Evolutionary conservation across 306 rosid genomes (phyloP).

Genomic region (Alnus rubra): DNA sequence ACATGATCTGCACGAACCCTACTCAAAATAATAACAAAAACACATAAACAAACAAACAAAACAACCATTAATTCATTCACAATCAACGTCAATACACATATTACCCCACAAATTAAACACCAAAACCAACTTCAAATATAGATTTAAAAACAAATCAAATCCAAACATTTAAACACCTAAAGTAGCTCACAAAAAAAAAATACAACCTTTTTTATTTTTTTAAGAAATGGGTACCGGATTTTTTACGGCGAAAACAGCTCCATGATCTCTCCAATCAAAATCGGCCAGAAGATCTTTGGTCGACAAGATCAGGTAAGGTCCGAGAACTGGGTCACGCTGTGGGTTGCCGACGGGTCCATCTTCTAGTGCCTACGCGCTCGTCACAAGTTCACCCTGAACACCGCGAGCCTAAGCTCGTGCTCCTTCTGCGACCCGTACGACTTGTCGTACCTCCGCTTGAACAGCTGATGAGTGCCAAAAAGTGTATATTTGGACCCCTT

Average conservation of each 20-base stretch:
- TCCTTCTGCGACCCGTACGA: constrained; percentile 60
- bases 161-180: background rate
- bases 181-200: background rate
- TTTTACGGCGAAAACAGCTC: constrained; percentile 76
- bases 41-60: background rate
- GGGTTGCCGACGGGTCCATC: constrained; percentile 76
- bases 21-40: constrained; percentile 8
- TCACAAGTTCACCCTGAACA: constrained; percentile 68
- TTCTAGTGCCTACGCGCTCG: constrained; percentile 72
- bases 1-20: constrained; percentile 99
- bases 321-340: constrained; percentile 87
- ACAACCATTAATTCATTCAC: background rate
- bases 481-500: too few relatives aligned
- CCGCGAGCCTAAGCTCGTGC: constrained; percentile 63
- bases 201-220: too few relatives aligned
- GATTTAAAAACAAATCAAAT: background rate
- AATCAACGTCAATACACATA: background rate
- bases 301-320: constrained; percentile 74
- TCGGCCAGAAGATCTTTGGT: constrained; percentile 72
- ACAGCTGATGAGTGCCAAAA: too few relatives aligned
- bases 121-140: background rate
- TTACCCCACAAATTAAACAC: background rate
- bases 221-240: constrained; percentile 55
- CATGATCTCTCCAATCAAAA: constrained; percentile 91
- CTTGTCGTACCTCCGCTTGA: constrained; percentile 66